Base-by-base conservation (phyloP, 345 rosid genomes). In the Bruguiera sexangula region DNA sequence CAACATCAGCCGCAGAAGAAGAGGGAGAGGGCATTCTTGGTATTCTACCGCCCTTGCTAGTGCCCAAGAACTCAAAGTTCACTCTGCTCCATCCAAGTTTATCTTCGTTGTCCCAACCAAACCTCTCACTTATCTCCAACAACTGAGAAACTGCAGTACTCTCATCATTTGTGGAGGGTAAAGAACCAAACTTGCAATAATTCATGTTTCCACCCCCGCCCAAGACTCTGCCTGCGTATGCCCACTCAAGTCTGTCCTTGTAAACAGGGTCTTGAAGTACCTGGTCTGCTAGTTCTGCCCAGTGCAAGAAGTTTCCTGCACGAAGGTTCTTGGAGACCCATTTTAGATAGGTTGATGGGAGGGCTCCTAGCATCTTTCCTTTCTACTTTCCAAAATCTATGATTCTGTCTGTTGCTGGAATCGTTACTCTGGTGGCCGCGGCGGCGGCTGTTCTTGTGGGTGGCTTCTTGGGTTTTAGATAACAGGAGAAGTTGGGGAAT, bases 21-120 rank as follows among this genome's bases (percentile, higher is more conserved):
- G 43, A 32, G 4, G 65, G 19, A 5, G 70, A 50, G 34, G 6
- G 63, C 31, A 64, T 55, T 70, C 98, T 88, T 16, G 96, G 98
- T 56, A 93, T 87, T 65, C 90, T 79, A 5, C 89, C 96, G 11
- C 96, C 88, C 63, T 70, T 79, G 20, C 92, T 90, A 0, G 96
- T 90, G 26, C 96, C 98, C 20, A 93, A 58, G 3, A 90, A 85
- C 85, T 84, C 87, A 43, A 86, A 90, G 22, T 89, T 77, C 66
- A 93, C 69, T 65, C 69, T 76, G 7, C 87, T 79, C 96, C 98
- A 93, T 55, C 88, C 93, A 58, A 60, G 75, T 78, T 83, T 84
- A 69, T 90, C 92, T 21, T 84, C 86, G 37, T 85, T 83, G 69
- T 93, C 92, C 96, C 97, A 93, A 67, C 97, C 92, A 59, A 90